Conservation (phyloP, 1,284 basidiomycete genomes). For the Cutaneotrichosporon arboriforme region DNA sequence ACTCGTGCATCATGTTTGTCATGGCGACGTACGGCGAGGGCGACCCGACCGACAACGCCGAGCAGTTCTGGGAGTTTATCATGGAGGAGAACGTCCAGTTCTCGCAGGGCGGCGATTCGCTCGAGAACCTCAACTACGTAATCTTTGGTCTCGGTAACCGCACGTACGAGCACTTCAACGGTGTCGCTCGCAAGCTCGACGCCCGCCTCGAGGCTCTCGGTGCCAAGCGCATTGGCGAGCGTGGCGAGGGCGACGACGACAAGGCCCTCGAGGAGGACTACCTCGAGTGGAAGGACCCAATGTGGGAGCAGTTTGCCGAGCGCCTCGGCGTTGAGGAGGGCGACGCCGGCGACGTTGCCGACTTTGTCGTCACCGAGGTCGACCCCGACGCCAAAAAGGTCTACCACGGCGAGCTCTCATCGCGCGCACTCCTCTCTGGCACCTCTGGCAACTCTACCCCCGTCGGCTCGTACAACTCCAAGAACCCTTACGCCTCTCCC, state of each 20-base stretch:
- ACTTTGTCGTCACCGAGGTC: conserved; percentile 85
- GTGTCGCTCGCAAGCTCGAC: conserved; percentile 78
- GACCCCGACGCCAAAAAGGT: conserved; percentile 74
- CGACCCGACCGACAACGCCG: conserved; percentile 98
- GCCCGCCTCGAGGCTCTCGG: conserved; percentile 69
- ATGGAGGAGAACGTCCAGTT: conserved; percentile 82
- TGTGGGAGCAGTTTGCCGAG: conserved; percentile 83
- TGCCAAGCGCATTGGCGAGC: conserved; percentile 77
- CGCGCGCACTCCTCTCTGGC: conserved; percentile 63
- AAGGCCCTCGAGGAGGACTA: conserved; percentile 99
- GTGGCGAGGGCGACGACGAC: conserved; percentile 96
- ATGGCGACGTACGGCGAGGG: conserved; percentile 98
- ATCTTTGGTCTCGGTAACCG: conserved; percentile 91
- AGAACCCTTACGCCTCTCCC: conserved; percentile 91
- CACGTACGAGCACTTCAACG: conserved; percentile 95
- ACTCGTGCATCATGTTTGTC: conserved; percentile 77
- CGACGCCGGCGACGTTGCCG: conserved; percentile 87
- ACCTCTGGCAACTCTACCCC: conserved; percentile 53
- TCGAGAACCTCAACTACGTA: conserved; percentile 89
- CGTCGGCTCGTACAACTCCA: conserved; percentile 60
- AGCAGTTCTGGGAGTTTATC: conserved; percentile 86
- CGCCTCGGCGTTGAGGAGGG: conserved; percentile 89
- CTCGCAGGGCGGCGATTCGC: conserved; percentile 57
- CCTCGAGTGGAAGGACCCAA: conserved; percentile 96
- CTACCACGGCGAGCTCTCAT: conserved; percentile 84